phyloP scores from a whole-genome alignment of 176 grass and related monocot genomes.

The Aegilops longissima region DNA sequence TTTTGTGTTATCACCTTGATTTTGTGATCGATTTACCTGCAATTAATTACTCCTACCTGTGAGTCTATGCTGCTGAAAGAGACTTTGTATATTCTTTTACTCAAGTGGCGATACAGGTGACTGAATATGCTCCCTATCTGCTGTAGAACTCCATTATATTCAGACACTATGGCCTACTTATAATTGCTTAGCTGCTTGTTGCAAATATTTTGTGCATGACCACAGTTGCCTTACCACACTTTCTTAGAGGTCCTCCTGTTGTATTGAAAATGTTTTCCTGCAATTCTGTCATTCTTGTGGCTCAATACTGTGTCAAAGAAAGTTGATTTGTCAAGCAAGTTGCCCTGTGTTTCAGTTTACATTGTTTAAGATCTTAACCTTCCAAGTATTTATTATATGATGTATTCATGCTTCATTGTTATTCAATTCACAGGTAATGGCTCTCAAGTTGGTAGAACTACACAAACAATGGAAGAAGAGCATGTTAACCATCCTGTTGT shows the following conservation, averaged over 20 bases:
- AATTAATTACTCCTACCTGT: background rate
- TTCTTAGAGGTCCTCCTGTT: background rate
- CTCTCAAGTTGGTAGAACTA: conserved; percentile 28
- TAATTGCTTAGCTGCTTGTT: background rate
- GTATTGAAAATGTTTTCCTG: background rate
- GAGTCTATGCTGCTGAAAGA: background rate
- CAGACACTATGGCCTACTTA: background rate
- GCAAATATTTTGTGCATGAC: background rate
- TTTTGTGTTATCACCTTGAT: background rate
- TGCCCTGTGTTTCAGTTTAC: background rate
- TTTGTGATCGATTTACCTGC: background rate
- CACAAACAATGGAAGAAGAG: conserved; percentile 24
- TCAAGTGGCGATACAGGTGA: background rate
- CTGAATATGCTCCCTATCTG: background rate
- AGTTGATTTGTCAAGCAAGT: background rate
- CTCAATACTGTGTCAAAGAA: background rate
- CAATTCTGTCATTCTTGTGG: background rate
- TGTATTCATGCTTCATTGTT: background rate
- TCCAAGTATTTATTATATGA: conserved; percentile 3
- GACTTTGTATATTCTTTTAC: background rate
- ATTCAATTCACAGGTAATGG: conserved; percentile 30
- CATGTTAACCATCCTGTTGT: conserved; percentile 28
- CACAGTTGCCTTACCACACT: background rate
- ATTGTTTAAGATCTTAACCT: background rate
- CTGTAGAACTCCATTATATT: background rate